Conservation (phyloP, 2,329 filamentous ascomycete genomes). For the Apiospora saccharicola region DNA sequence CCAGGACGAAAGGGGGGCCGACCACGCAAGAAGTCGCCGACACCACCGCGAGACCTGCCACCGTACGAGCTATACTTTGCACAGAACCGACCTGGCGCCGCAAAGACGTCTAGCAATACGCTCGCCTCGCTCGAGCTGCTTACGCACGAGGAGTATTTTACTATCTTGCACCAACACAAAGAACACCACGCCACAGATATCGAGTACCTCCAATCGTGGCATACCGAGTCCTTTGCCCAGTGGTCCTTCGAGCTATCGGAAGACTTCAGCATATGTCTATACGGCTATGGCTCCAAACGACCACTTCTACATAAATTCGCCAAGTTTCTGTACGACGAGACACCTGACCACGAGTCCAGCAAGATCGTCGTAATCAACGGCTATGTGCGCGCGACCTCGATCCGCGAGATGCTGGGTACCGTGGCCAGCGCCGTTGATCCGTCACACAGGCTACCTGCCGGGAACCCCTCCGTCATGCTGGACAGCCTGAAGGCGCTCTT, state of each 20-base stretch:
- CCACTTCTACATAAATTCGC: constrained; percentile 78
- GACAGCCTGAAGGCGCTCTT: constrained; percentile 71
- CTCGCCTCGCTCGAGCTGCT: constrained; percentile 78
- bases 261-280: constrained; percentile 88
- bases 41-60: constrained; percentile 81
- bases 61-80: constrained; percentile 93
- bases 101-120: constrained; percentile 88
- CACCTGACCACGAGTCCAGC: constrained; percentile 48
- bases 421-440: constrained; percentile 70
- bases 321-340: constrained; percentile 65
- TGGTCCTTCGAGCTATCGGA: constrained; percentile 92
- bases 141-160: constrained; percentile 92
- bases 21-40: constrained; percentile 71
- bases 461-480: constrained; percentile 73
- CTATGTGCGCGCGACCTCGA: constrained; percentile 71
- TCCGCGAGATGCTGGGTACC: constrained; percentile 74
- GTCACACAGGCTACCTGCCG: constrained; percentile 58
- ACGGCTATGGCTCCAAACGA: constrained; percentile 92
- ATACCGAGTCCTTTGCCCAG: constrained; percentile 84
- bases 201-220: constrained; percentile 74
- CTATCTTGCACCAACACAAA: constrained; percentile 66
- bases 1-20: constrained; percentile 25
- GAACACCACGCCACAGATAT: constrained; percentile 77
- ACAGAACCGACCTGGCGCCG: constrained; percentile 82
- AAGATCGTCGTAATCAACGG: constrained; percentile 88